These are phyloP conservation scores for Suillus plorans DNA, from an alignment of 768 basidiomycete species.

Conservation along the genomic window DNA sequence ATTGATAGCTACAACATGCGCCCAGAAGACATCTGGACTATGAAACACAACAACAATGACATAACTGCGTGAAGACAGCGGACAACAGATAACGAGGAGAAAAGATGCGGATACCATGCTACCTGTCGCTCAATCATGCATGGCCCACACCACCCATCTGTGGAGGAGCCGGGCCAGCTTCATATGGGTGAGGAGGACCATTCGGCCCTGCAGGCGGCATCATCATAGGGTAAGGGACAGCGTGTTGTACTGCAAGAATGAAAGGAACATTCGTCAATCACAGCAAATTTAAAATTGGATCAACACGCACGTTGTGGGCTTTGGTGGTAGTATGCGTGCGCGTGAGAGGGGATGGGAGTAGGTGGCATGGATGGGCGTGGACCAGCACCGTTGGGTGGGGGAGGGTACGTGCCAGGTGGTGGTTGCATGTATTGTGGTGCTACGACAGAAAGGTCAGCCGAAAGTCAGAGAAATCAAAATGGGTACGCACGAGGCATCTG, in stretches of 20 bases:
- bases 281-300: slow-evolving; percentile 22
- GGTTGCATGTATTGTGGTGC: slow-evolving; percentile 80
- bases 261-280: slow-evolving; percentile 21
- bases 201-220: slow-evolving; percentile 67
- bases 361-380: slow-evolving; percentile 91
- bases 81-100: slow-evolving; percentile 4
- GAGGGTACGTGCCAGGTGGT: slow-evolving; percentile 74
- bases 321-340: slow-evolving; percentile 87
- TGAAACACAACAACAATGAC: slow-evolving; percentile 7
- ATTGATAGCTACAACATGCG: slow-evolving; percentile 3
- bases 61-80: slow-evolving; percentile 1
- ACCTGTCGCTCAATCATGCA: slow-evolving; percentile 38
- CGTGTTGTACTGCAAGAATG: slow-evolving; percentile 67
- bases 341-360: slow-evolving; percentile 83
- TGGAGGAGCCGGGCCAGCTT: slow-evolving; percentile 66
- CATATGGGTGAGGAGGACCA: slow-evolving; percentile 72
- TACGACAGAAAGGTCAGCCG: slow-evolving; percentile 23
- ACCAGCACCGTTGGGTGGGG: slow-evolving; percentile 74
- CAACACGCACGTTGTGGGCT: slow-evolving; percentile 75
- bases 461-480: not conserved
- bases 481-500: slow-evolving; percentile 79
- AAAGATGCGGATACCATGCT: slow-evolving; percentile 1
- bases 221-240: slow-evolving; percentile 90
- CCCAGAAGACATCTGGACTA: not conserved
- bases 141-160: slow-evolving; percentile 74